Percentiles rank a stretch among this genome's conserved stretches.
phyloP scores from a whole-genome alignment of 306 rosid species.

The Pachyrhizus erosus region DNA sequence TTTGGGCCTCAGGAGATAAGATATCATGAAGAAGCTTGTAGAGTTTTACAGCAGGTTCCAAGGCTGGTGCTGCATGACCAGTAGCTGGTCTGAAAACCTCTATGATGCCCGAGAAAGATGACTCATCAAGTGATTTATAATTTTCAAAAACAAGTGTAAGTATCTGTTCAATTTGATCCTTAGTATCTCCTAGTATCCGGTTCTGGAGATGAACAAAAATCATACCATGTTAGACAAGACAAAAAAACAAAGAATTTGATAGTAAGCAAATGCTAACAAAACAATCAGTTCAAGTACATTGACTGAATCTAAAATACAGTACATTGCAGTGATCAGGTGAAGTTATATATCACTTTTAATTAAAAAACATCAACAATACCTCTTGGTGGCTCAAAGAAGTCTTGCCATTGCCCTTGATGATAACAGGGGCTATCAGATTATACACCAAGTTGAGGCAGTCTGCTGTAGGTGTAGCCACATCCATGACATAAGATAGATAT shows the following conservation, averaged over 20 bases:
- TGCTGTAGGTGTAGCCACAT: constrained; percentile 97
- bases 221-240: constrained; percentile 43
- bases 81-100: constrained; percentile 81
- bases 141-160: constrained; percentile 83
- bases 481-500: constrained; percentile 93
- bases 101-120: constrained; percentile 73
- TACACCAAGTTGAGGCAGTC: constrained; percentile 90
- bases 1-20: constrained; percentile 95
- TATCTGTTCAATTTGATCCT: constrained; percentile 87
- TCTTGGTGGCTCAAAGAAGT: constrained; percentile 95
- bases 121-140: constrained; percentile 92
- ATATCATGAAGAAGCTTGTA: constrained; percentile 91
- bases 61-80: constrained; percentile 82
- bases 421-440: constrained; percentile 74
- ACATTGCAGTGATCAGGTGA: not conserved
- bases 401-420: constrained; percentile 81
- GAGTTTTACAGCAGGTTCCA: constrained; percentile 93
- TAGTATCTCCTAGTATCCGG: constrained; percentile 94
- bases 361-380: constrained; percentile 55
- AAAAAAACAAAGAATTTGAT: constrained; percentile 25
- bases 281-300: constrained; percentile 25
- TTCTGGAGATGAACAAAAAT: constrained; percentile 59
- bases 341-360: constrained; percentile 20
- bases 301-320: not conserved
- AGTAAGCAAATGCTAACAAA: constrained; percentile 23